Evolutionary conservation across 108 stramenopile species (phyloP), one percentile per base, ranked within the genome.

Genomic region (Nitzschia palea): DNA sequence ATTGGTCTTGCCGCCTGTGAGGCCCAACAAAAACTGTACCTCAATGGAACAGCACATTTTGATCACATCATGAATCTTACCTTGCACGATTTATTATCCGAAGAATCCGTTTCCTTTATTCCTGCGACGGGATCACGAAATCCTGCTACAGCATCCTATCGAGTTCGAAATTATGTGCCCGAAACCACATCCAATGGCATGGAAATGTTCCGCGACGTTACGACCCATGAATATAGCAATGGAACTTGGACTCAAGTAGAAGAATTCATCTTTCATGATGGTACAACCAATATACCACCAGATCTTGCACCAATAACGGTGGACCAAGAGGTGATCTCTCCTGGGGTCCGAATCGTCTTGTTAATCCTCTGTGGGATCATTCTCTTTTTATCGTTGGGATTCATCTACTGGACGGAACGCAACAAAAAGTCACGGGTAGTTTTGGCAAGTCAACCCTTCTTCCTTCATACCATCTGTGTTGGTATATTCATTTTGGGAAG

Each of bases 1-100:
- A 20, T 80, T 18, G 85, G 85, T 20, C 45, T 86, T 2, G 53
- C 76, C 3, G 81, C 79, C 14, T 86, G 85, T 52, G 14, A 28
- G 4, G 70, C 70, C 23, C 10, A 45, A 2, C 4, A 48, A 9
- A 6, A 42, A 2, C 29, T 29, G 14, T 36, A 15, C 12, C 53
- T 62, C 3, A 17, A 28, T 15, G 70, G 70, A 31, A 31, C 28
- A 4, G 37, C 22, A 15, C 45, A 58, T 44, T 71, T 36, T 37
- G 47, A 47, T 34, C n/a, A 47, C 17, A 12, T 62, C 8, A 23
- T 62, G 14, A 0, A 14, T 8, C 70, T 65, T 15, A 40, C 51
- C 18, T 84, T 87, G 57, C 9, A 42, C 40, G 42, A 37, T 23
- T 80, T 80, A 15, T 36, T 65, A 17, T 43, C 63, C 30, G 82